These are phyloP conservation scores for Platanthera zijinensis DNA, from an alignment of 106 monocot genomes.

Conservation along the genomic window DNA sequence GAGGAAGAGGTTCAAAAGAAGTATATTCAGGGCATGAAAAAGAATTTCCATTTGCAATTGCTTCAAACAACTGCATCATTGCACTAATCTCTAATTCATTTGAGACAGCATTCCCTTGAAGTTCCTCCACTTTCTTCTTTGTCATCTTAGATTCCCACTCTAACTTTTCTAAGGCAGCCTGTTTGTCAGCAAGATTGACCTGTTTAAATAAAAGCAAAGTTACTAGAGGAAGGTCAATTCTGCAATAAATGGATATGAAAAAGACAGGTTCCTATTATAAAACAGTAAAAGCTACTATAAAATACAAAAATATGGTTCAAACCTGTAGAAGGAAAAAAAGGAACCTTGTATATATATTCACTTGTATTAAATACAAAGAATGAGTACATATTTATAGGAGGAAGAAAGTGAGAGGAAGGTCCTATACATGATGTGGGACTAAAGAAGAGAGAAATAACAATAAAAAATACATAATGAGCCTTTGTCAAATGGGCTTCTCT, in stretches of 20 bases:
- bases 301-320: background rate
- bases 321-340: no score
- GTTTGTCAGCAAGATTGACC: conserved; percentile 91
- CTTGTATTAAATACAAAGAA: no score
- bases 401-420: no score
- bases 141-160: conserved; percentile 68
- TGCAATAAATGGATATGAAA: background rate
- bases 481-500: no score
- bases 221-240: background rate
- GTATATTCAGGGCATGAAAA: conserved; percentile 18
- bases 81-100: conserved; percentile 55
- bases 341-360: no score
- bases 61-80: conserved; percentile 51
- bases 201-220: conserved; percentile 19
- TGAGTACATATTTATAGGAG: no score
- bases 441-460: no score
- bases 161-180: conserved; percentile 76
- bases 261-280: background rate
- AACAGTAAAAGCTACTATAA: background rate
- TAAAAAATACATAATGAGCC: no score
- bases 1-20: conserved; percentile 34
- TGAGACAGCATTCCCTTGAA: conserved; percentile 41
- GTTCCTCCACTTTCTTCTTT: conserved; percentile 63
- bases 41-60: conserved; percentile 36
- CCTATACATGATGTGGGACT: no score